Percentiles rank a stretch among this genome's conserved stretches.
These are phyloP conservation scores for Ceratopteris richardii DNA, from an alignment of 75 land plant species.

Conservation along the genomic window DNA sequence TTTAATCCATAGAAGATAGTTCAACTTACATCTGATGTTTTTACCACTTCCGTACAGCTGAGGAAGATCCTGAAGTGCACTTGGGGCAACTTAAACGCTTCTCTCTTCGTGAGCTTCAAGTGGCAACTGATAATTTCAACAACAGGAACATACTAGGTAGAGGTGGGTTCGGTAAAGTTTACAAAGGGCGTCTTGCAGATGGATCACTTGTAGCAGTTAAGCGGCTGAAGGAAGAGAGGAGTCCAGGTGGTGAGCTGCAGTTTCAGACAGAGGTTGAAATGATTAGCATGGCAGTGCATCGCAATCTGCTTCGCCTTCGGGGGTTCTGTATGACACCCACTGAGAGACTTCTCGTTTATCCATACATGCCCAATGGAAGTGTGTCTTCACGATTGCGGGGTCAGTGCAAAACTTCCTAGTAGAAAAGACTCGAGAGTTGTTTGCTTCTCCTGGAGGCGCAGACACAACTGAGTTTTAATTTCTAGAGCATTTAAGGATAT, in stretches of 20 bases:
- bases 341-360: conserved; percentile 72
- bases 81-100: conserved; percentile 83
- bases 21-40: not conserved
- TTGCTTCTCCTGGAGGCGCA: too few relatives aligned
- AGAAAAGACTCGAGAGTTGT: too few relatives aligned
- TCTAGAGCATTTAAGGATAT: not conserved
- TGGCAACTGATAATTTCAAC: conserved; percentile 69
- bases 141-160: conserved; percentile 66
- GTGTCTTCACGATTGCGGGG: conserved; percentile 82
- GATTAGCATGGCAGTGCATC: conserved; percentile 91
- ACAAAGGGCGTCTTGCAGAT: conserved; percentile 75
- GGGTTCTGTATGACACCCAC: conserved; percentile 92
- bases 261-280: conserved; percentile 77
- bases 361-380: conserved; percentile 87
- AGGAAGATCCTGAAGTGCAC: conserved; percentile 87
- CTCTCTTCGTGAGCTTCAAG: conserved; percentile 75
- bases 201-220: conserved; percentile 80
- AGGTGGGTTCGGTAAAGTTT: conserved; percentile 80
- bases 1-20: too few relatives aligned
- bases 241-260: conserved; percentile 79
- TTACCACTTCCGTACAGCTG: conserved; percentile 38
- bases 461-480: not conserved
- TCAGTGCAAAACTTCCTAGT: conserved; percentile 11
- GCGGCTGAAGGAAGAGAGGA: conserved; percentile 70
- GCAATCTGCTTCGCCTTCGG: conserved; percentile 59